Evolutionary conservation across 2,329 filamentous ascomycete species (phyloP).

Genomic region (Penicillium vulpinum): DNA sequence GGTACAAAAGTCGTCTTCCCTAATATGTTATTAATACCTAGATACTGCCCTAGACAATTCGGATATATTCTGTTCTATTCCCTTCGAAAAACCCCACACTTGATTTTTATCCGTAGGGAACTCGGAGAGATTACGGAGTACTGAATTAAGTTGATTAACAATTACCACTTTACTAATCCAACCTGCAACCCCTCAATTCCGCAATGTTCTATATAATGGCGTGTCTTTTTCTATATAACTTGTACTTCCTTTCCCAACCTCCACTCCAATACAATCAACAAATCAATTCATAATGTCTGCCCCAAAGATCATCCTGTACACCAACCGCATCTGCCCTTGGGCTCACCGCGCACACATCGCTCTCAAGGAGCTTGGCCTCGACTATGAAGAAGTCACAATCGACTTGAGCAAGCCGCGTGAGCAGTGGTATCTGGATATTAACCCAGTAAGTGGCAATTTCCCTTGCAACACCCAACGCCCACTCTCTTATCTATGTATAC

Average conservation of each 20-base stretch:
- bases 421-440: constrained; percentile 72
- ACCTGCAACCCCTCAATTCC: constrained; percentile 25
- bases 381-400: constrained; percentile 71
- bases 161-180: constrained; percentile 27
- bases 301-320: constrained; percentile 66
- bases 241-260: constrained; percentile 10
- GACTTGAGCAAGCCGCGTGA: constrained; percentile 69
- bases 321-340: constrained; percentile 68
- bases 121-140: constrained; percentile 9
- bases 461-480: not conserved
- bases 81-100: constrained; percentile 2
- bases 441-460: constrained; percentile 54
- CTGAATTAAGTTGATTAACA: constrained; percentile 14
- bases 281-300: constrained; percentile 27
- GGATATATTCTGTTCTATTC: too few species aligned
- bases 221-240: constrained; percentile 4
- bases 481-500: not conserved
- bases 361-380: constrained; percentile 64
- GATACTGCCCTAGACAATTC: too few species aligned
- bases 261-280: constrained; percentile 11
- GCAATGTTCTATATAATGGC: constrained; percentile 19
- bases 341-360: constrained; percentile 75
- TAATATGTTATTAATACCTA: too few species aligned
- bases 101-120: constrained; percentile 16
- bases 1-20: not conserved